Conservation (phyloP, 352 stramenopile genomes). For the Phytophthora gonapodyides region DNA sequence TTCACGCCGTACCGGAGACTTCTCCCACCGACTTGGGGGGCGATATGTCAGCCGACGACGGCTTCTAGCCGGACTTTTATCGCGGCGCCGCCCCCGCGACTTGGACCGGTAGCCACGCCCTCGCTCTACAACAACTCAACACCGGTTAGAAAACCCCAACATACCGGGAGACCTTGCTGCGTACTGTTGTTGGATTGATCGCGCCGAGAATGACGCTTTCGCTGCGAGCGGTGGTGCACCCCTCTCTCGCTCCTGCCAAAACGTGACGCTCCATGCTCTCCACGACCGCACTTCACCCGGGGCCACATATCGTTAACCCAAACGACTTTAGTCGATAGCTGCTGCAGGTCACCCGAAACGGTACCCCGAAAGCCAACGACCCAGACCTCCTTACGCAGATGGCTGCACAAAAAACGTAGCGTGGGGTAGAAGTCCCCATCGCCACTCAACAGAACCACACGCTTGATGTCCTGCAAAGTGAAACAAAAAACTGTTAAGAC, state of each 20-base stretch:
- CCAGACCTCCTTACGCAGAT: slow-evolving; percentile 69
- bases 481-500: not conserved
- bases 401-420: slow-evolving; percentile 61
- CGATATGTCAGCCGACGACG: no score
- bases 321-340: slow-evolving; percentile 57
- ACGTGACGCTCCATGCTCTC: not conserved
- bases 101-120: no score
- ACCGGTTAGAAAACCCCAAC: no score
- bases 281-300: slow-evolving; percentile 22
- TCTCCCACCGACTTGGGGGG: no score
- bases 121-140: no score
- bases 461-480: slow-evolving; percentile 4
- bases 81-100: no score
- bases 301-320: slow-evolving; percentile 66
- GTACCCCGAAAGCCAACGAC: slow-evolving; percentile 60
- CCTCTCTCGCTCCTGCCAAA: not conserved
- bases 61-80: no score
- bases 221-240: no score
- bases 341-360: slow-evolving; percentile 66
- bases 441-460: slow-evolving; percentile 28
- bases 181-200: no score
- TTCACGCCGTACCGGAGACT: no score
- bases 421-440: slow-evolving; percentile 81
- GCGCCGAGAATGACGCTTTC: no score
- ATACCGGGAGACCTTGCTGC: no score